These are phyloP conservation scores for Aureobasidium zeae DNA, from an alignment of 2,329 filamentous ascomycete genomes.

Conservation along the genomic window DNA sequence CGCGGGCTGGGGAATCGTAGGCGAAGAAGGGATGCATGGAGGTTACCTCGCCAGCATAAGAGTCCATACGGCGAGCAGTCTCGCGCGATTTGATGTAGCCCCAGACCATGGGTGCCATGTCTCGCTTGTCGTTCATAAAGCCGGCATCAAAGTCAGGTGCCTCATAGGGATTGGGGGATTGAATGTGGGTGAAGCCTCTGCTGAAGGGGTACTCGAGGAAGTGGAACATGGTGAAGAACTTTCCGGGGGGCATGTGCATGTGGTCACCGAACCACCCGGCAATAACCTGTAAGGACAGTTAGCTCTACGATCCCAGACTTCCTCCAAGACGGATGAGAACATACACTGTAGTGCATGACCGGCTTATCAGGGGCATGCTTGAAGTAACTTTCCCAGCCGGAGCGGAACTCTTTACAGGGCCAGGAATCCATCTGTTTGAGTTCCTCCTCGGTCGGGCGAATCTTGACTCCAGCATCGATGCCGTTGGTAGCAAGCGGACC, in stretches of 20 bases:
- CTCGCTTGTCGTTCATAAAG: constrained; percentile 78
- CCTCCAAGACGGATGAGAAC: too few species aligned
- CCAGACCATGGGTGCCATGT: constrained; percentile 63
- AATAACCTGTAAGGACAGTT: background rate
- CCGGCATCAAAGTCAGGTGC: constrained; percentile 40
- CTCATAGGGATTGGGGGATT: constrained; percentile 57
- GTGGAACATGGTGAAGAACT: constrained; percentile 79
- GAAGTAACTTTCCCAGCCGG: constrained; percentile 74
- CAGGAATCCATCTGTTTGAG: constrained; percentile 59
- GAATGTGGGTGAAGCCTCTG: constrained; percentile 61
- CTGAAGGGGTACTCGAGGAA: constrained; percentile 72
- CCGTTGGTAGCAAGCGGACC: constrained; percentile 66
- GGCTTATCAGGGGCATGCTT: constrained; percentile 79
- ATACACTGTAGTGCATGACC: constrained; percentile 76
- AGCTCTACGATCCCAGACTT: too few species aligned
- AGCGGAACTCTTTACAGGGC: constrained; percentile 65
- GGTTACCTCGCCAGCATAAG: constrained; percentile 65
- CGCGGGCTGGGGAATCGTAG: constrained; percentile 59
- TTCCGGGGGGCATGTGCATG: constrained; percentile 59
- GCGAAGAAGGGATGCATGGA: constrained; percentile 61
- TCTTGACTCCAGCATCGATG: constrained; percentile 72
- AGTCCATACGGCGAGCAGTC: constrained; percentile 67
- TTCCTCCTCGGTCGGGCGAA: constrained; percentile 61
- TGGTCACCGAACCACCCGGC: constrained; percentile 33
- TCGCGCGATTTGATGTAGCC: constrained; percentile 69